Conservation (phyloP, 2,329 filamentous ascomycete genomes). For the Clonostachys rosea region DNA sequence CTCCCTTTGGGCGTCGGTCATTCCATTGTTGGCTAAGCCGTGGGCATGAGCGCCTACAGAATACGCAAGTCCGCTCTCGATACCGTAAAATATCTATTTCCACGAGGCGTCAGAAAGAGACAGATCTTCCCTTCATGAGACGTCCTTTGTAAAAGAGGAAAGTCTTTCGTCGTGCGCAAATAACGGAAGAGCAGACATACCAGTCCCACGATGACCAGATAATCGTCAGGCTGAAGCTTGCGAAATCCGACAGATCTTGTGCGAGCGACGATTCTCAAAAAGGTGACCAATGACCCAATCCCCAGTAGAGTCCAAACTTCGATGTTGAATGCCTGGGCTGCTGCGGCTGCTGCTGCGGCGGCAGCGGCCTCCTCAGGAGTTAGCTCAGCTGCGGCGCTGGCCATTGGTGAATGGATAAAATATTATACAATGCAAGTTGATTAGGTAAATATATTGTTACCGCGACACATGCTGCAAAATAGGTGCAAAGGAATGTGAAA, state of each 20-base stretch:
- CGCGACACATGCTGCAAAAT: no score
- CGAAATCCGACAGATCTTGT: constrained; percentile 39
- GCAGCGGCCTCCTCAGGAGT: constrained; percentile 6
- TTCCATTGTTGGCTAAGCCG: constrained; percentile 52
- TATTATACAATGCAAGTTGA: no score
- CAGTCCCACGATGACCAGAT: constrained; percentile 47
- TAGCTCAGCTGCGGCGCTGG: no score
- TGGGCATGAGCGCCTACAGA: constrained; percentile 39
- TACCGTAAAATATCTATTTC: constrained; percentile 30
- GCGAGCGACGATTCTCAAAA: constrained; percentile 43
- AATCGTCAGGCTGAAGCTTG: constrained; percentile 53
- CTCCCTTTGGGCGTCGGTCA: constrained; percentile 44
- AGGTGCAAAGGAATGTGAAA: no score
- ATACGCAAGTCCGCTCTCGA: constrained; percentile 46
- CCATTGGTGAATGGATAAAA: no score
- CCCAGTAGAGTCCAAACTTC: constrained; percentile 38
- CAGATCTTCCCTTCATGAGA: no score
- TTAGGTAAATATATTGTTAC: neutral
- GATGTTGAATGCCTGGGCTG: constrained; percentile 15
- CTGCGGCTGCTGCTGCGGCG: constrained; percentile 11
- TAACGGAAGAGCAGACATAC: constrained; percentile 22
- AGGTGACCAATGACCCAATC: constrained; percentile 42
- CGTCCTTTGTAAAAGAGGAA: no score
- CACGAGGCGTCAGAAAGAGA: no score
- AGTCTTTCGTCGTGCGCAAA: no score